Percentiles rank a stretch among this genome's conserved stretches.
phyloP scores from a whole-genome alignment of 2,329 filamentous ascomycete genomes.

The Gnomoniopsis sp. region DNA sequence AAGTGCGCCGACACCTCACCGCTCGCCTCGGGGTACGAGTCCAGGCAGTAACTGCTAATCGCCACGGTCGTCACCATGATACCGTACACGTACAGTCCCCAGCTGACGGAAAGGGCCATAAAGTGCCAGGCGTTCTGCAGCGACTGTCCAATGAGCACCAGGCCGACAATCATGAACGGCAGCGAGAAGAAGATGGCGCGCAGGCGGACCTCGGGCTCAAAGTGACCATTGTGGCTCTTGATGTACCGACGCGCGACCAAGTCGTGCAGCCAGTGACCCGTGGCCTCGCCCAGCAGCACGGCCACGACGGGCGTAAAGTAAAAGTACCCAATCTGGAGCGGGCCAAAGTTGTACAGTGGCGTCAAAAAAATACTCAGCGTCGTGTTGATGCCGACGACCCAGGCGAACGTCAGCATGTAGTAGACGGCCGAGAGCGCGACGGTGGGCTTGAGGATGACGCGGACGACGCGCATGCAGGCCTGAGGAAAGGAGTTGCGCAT shows the following conservation, averaged over 20 bases:
- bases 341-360: conserved; percentile 47
- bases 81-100: conserved; percentile 54
- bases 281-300: conserved; percentile 48
- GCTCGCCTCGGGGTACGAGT: conserved; percentile 52
- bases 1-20: conserved; percentile 52
- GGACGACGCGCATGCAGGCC: conserved; percentile 35
- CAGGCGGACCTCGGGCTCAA: conserved; percentile 56
- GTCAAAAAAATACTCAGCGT: conserved; percentile 50
- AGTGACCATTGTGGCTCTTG: conserved; percentile 42
- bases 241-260: conserved; percentile 42
- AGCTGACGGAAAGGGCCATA: conserved; percentile 44
- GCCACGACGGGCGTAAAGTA: conserved; percentile 58
- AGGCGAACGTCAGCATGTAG: conserved; percentile 41
- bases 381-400: conserved; percentile 55
- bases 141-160: conserved; percentile 50
- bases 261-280: conserved; percentile 57
- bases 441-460: conserved; percentile 36
- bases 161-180: conserved; percentile 45
- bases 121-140: conserved; percentile 49
- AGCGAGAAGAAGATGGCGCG: conserved; percentile 43
- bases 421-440: conserved; percentile 34
- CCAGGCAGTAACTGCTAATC: conserved; percentile 49
- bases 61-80: conserved; percentile 53
- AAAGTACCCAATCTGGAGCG: conserved; percentile 49
- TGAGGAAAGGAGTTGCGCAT: conserved; percentile 37